A percentile compares a stretch with the other conserved stretches of the same genome.
These are phyloP conservation scores for Rubia peregrina DNA, from an alignment of 305 asterid genomes.

Conservation along the genomic window DNA sequence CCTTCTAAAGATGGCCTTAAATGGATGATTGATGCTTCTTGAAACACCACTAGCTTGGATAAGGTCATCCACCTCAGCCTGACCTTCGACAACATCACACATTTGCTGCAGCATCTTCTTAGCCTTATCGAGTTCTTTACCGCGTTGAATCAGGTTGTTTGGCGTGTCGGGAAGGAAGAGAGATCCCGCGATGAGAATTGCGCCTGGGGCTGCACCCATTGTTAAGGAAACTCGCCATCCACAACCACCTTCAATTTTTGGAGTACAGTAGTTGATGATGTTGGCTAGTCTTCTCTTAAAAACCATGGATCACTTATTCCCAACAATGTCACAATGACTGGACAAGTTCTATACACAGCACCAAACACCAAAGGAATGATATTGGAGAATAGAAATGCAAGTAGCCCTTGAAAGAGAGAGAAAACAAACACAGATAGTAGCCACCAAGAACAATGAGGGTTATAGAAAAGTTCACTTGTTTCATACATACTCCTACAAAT, in stretches of 20 bases:
- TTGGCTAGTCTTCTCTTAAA: constrained; percentile 13
- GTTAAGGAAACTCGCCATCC: constrained; percentile 35
- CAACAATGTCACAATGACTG: background rate
- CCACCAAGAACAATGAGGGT: background rate
- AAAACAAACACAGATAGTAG: background rate
- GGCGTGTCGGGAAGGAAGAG: constrained; percentile 35
- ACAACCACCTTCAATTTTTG: constrained; percentile 26
- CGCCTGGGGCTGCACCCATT: constrained; percentile 29
- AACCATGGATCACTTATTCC: no score
- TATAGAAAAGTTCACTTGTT: background rate
- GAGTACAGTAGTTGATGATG: constrained; percentile 23
- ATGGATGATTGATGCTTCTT: constrained; percentile 21
- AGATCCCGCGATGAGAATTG: constrained; percentile 17
- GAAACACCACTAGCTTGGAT: constrained; percentile 24
- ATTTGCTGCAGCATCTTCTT: constrained; percentile 18
- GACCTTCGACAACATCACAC: constrained; percentile 26
- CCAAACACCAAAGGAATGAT: background rate
- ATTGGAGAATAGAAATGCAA: background rate
- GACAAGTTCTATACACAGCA: background rate
- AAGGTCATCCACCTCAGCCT: constrained; percentile 26
- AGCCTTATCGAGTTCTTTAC: constrained; percentile 18
- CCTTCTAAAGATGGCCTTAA: constrained; percentile 18
- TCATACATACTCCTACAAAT: background rate
- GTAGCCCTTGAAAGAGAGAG: background rate
- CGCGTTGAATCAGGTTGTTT: constrained; percentile 21